Conservation (phyloP, 106 monocot genomes). For the Agapanthus africanus region DNA sequence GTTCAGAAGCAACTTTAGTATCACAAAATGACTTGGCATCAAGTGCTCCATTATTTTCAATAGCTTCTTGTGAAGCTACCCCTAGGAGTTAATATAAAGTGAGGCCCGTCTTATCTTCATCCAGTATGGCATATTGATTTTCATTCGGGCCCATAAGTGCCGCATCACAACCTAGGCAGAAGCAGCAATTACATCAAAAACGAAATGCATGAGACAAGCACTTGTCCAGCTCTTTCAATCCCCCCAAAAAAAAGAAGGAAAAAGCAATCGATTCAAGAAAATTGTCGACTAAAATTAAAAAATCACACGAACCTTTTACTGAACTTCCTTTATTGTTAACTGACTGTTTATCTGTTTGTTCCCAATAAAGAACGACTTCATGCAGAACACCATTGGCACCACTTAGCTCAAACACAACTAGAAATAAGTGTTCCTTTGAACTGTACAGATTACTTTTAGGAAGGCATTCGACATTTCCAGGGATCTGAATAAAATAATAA, state of each 20-base stretch:
- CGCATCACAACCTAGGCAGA: constrained; percentile 70
- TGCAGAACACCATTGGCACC: constrained; percentile 51
- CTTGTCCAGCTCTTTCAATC: no score
- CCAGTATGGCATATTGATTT: constrained; percentile 86
- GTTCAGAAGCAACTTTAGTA: constrained; percentile 27
- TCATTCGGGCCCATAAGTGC: constrained; percentile 80
- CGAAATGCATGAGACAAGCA: no score
- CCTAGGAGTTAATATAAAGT: constrained; percentile 49
- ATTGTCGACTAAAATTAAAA: no score
- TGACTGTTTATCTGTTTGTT: constrained; percentile 67
- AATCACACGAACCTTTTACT: constrained; percentile 73
- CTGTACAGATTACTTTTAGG: constrained; percentile 82
- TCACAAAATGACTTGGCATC: constrained; percentile 73
- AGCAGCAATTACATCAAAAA: constrained; percentile 5
- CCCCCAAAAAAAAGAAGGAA: no score
- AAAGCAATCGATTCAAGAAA: background rate
- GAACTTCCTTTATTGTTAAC: constrained; percentile 76
- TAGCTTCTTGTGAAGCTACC: constrained; percentile 25
- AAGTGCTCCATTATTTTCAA: constrained; percentile 64
- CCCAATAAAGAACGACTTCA: constrained; percentile 97
- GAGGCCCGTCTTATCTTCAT: constrained; percentile 79
- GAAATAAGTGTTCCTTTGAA: constrained; percentile 86
- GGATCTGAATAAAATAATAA: constrained; percentile 46
- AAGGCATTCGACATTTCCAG: constrained; percentile 80
- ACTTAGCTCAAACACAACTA: constrained; percentile 75